Evolutionary conservation across 345 rosid genomes (phyloP).

Genomic region (Gossypium stocksii): DNA sequence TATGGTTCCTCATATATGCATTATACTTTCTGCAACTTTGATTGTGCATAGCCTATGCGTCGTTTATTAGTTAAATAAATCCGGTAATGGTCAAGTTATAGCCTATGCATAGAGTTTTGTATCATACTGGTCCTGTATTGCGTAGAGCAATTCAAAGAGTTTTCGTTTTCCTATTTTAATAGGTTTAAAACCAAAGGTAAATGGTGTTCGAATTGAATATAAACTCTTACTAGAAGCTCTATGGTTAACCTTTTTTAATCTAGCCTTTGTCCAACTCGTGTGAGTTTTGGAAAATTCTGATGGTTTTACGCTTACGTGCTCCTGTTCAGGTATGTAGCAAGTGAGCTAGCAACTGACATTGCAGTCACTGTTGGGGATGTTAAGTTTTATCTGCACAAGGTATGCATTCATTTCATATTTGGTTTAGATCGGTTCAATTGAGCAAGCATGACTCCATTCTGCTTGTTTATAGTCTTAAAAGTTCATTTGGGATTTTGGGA

Average conservation of each 20-base stretch:
- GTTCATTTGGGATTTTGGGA: background rate
- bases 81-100: background rate
- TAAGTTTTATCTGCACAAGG: conserved; percentile 82
- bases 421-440: background rate
- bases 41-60: background rate
- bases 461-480: background rate
- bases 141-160: background rate
- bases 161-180: too few relatives aligned
- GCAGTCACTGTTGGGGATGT: conserved; percentile 47
- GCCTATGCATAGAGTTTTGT: background rate
- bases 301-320: background rate
- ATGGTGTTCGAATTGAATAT: background rate
- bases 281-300: background rate
- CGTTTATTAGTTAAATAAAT: background rate
- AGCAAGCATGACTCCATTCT: background rate
- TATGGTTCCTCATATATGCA: too few relatives aligned
- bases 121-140: background rate
- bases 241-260: background rate
- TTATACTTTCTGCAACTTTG: background rate
- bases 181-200: too few relatives aligned
- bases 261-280: background rate
- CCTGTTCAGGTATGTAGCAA: conserved; percentile 55
- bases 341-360: conserved; percentile 74
- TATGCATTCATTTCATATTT: conserved; percentile 26
- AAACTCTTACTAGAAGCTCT: background rate